Base-by-base conservation (phyloP, 2,329 filamentous ascomycete species). In the Ustulina deusta region DNA sequence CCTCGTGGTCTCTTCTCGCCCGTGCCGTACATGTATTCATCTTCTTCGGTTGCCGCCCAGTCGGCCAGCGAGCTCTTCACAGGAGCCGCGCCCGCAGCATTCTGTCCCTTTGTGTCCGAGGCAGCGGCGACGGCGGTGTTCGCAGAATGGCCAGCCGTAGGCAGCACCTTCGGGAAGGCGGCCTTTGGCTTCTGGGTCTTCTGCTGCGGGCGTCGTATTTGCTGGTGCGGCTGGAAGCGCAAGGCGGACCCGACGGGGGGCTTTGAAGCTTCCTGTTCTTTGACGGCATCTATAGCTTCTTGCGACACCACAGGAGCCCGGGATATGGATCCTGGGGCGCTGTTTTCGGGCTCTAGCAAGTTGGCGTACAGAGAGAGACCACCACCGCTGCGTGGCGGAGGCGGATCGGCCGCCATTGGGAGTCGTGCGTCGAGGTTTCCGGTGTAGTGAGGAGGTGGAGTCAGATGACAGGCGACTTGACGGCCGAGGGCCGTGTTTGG, bases 331-430 rank as follows among this genome's bases (percentile, higher is more conserved):
- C 85, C 81, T 1, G 84, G 75, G 40, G 81, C 72, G 65, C 81
- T 79, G 70, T 79, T 74, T 54, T 84, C 81, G 22, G 88, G 83
- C 74, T 93, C 91, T 70, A 96, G 88, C 49, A 97, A 86, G 78
- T 97, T 93, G 62, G 93, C 94, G 78, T 97, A 97, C 5, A 97
- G 88, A 20, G 93, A 94, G 72, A 93, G 83, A 65, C 85, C 85
- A 65, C 83, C 81, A 64, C 83, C 80, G 54, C 79, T 79, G 51
- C 82, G 82, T 46, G 81, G 79, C 25, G 83, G 73, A 52, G 75
- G 71, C 63, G 73, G 73, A 70, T 76, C 74, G 56, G 69, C 65
- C 17, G 75, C 72, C 76, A 78, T 78, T 54, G 56, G 27, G 42
- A 22, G 13, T 20, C 40, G 49, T 40, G 48, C 34, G 42, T 34